Evolutionary conservation across 2,329 filamentous ascomycete genomes (phyloP), one percentile per base, ranked within the genome.

Genomic region (Calonectria fujianensis): DNA sequence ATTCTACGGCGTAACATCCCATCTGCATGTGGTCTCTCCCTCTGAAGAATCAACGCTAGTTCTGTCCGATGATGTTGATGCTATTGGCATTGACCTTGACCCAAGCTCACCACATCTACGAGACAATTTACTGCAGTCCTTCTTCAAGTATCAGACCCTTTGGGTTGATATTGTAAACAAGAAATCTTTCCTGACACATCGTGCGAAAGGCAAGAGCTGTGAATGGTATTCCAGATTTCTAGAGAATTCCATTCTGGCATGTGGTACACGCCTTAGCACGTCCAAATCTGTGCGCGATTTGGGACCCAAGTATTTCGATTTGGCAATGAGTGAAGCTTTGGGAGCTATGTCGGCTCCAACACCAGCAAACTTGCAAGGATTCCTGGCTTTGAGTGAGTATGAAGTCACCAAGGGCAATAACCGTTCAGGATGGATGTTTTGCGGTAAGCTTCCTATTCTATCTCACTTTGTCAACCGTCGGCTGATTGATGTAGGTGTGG

Each of bases 91-190:
- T 48, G 70, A 69, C 18, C 48, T 75, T 18, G 73, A 75, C 20
- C 70, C 59, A 52, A 63, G 6, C 14, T 75, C 73, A 24, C 69
- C 31, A 0, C 69, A 61, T 18, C 32, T 75, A 16, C 35, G 70
- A 14, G 65, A 67, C 24, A 57, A 73, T 51, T 35, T 75, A 9
- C 29, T 75, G 4, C 73, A 63, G 27, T 65, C 73, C 4, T 75
- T 70, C 20, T 75, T 75, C 59, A 72, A 66, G 32, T 75, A 75
- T 10, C 73, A 75, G 41, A 69, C 73, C 9, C 51, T 75, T 2
- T 75, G 73, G 73, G 73, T 75, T n/a, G 73, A 75, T 29, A 65
- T 75, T 52, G 73, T 75, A 14, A 37, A 70, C 41, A 73, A 70
- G 31, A 31, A 57, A 39, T 31, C 50, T 4, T 75, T 75, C n/a